Conservation (phyloP, 306 rosid genomes). For the Cucurbita pepo region DNA sequence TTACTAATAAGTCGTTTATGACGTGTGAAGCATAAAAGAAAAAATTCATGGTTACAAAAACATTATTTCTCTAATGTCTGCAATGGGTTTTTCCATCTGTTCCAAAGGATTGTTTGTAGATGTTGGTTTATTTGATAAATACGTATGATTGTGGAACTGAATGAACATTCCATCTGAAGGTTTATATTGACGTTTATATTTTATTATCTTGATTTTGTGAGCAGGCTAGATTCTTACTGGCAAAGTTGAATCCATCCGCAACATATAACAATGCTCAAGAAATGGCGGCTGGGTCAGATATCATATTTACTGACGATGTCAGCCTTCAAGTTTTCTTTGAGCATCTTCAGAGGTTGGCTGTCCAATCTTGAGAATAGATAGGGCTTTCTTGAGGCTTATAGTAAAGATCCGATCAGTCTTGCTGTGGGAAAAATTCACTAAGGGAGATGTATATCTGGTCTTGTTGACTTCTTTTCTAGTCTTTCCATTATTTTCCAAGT, state of each 20-base stretch:
- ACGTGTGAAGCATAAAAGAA: neutral
- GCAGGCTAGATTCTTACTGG: conserved; percentile 91
- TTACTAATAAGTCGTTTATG: neutral
- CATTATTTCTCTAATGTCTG: neutral
- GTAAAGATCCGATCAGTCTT: conserved; percentile 19
- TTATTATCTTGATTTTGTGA: neutral
- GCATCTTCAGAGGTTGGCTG: conserved; percentile 97
- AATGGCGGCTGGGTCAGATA: conserved; percentile 81
- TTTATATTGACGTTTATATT: neutral
- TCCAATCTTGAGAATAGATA: conserved; percentile 59
- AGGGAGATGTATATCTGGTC: conserved; percentile 23
- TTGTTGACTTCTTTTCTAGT: conserved; percentile 23
- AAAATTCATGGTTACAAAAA: neutral
- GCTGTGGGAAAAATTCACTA: conserved; percentile 19
- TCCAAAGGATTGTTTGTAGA: neutral
- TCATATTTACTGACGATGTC: conserved; percentile 90
- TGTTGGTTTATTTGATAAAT: neutral
- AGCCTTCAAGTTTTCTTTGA: conserved; percentile 96
- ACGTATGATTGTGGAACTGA: neutral
- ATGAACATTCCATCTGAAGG: neutral
- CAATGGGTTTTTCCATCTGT: neutral
- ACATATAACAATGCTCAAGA: conserved; percentile 82
- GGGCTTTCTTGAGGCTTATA: conserved; percentile 15
- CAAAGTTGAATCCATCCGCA: conserved; percentile 93
- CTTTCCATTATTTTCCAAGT: conserved; percentile 32